Percentiles rank a stretch among this genome's conserved stretches.
Evolutionary conservation across 2,329 filamentous ascomycete genomes (phyloP).

Genomic region (Nothophaeocryptopus gaeumannii): DNA sequence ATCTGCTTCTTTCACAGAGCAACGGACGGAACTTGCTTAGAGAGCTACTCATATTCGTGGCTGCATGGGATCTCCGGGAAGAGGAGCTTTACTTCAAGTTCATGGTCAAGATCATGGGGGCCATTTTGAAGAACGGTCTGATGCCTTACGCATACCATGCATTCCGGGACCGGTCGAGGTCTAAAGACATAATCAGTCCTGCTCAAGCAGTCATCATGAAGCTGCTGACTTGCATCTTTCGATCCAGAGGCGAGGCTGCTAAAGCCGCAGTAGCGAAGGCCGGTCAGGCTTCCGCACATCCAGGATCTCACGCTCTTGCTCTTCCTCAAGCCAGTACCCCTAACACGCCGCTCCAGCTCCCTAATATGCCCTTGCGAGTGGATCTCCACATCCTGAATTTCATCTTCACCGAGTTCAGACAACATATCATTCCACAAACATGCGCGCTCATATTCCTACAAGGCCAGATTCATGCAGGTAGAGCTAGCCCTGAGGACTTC

Average conservation of each 20-base stretch:
- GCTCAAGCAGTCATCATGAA: conserved; percentile 92
- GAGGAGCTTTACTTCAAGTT: conserved; percentile 94
- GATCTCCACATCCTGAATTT: conserved; percentile 74
- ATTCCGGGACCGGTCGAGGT: conserved; percentile 65
- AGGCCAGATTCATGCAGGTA: conserved; percentile 77
- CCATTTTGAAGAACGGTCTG: conserved; percentile 82
- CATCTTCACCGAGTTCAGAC: conserved; percentile 87
- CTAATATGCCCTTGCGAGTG: conserved; percentile 44
- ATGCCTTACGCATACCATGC: conserved; percentile 91
- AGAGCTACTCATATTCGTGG: conserved; percentile 92
- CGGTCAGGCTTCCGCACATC: conserved; percentile 8
- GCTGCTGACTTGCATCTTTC: conserved; percentile 84
- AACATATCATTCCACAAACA: conserved; percentile 88
- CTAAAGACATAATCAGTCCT: conserved; percentile 93
- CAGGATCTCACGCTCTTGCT: conserved; percentile 7
- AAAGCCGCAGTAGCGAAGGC: conserved; percentile 25
- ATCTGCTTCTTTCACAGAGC: conserved; percentile 84
- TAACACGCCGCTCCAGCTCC: conserved; percentile 9
- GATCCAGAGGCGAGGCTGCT: conserved; percentile 52
- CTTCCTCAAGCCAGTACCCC: neutral
- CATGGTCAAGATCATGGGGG: conserved; percentile 92
- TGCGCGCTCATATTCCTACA: conserved; percentile 93
- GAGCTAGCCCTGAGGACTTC: conserved; percentile 78
- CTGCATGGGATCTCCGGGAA: conserved; percentile 93
- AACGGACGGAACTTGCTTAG: conserved; percentile 85